Base-by-base conservation (phyloP, 306 rosid genomes). In the Rosa lucieae region DNA sequence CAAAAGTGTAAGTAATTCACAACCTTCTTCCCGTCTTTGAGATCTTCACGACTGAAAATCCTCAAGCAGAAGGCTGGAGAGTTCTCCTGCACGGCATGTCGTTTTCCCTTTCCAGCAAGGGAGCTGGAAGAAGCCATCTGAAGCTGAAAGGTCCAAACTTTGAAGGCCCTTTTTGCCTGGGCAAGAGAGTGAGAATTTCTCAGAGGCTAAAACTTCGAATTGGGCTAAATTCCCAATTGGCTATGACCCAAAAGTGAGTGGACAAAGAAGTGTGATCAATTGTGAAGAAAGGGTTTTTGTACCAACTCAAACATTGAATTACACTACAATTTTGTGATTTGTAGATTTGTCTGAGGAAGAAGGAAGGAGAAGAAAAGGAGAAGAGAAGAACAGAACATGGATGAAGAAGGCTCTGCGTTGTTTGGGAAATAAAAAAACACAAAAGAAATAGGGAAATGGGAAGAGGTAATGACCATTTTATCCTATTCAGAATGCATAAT, bases 11-110 rank as follows among this genome's bases (percentile, higher is more conserved):
- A 66, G 72, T 67, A 32, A 1, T 13, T 39, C 9, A 8, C 7
- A 8, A 40, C 48, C 48, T 67, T 66, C 20, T 40, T 65, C 21
- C 70, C 70, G 20, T 65, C 70, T 65, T 65, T 65, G 70, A 37
- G 40, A 35, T 65, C 70, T 15, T 65, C 70, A 37, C 18, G 70
- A 14, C 44, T 35, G 12, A 32, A 17, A 65, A 65, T 65, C 70
- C 70, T 65, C 1, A 15, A 17, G 44, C 70, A 65, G 46, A 65
- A 65, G 21, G n/a, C 40, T 8, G 46, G 23, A 65, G 44, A 65
- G 21, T 65, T 21, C 20, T 65, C 46, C 8, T 42, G 18, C 35
- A 65, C 70, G 70, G 46, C 44, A 65, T 17, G 70, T 65, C 46
- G 23, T 65, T 65, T 35, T 32, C 21, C 70, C 17, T 35, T 35